These are phyloP conservation scores for Neurospora sp. DNA, from an alignment of 495 filamentous ascomycete species.

Conservation along the genomic window DNA sequence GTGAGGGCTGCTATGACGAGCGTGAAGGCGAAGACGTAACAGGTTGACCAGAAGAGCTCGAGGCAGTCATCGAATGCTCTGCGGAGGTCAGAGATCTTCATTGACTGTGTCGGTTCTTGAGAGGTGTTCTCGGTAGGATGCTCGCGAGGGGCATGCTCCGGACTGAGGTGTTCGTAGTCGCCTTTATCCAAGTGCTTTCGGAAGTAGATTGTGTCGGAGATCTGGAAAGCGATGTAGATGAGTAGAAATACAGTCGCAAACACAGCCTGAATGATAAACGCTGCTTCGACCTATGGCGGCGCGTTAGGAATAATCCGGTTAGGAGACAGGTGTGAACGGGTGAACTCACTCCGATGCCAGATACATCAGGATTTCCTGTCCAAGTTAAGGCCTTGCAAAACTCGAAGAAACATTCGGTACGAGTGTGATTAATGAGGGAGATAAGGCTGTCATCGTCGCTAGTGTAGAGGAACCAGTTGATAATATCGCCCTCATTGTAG, in stretches of 20 bases:
- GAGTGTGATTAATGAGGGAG: background rate
- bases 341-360: background rate
- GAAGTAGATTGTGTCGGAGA: background rate
- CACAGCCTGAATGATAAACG: background rate
- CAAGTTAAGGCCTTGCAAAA: background rate
- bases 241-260: background rate
- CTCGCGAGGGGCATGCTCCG: background rate
- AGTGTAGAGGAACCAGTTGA: background rate
- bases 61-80: background rate
- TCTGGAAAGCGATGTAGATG: background rate
- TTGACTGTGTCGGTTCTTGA: background rate
- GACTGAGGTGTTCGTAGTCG: background rate
- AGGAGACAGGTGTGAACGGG: background rate
- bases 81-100: background rate
- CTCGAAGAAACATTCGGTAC: background rate
- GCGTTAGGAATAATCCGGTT: background rate
- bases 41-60: background rate
- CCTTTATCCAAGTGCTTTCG: background rate
- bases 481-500: background rate
- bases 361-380: background rate
- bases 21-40: background rate
- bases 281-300: background rate
- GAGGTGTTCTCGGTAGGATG: background rate
- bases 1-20: background rate
- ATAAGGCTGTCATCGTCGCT: background rate